phyloP scores from a whole-genome alignment of 2,329 filamentous ascomycete genomes.

The Beauveria australis region DNA sequence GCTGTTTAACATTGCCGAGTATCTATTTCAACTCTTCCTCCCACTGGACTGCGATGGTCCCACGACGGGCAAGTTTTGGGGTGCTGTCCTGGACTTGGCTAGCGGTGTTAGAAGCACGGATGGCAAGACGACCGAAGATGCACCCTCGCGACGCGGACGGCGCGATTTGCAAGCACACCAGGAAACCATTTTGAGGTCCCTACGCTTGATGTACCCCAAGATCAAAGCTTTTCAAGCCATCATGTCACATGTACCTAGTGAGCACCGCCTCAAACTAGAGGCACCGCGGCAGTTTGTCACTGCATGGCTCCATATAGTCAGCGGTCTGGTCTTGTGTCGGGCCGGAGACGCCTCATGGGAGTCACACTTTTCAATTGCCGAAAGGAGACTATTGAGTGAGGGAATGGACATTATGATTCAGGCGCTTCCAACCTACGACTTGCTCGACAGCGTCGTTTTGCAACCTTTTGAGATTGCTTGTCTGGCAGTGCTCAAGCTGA shows the following conservation, averaged over 20 bases:
- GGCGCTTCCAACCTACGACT: constrained; percentile 21
- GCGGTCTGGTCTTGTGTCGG: constrained; percentile 25
- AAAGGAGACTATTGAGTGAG: constrained; percentile 22
- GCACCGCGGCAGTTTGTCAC: constrained; percentile 29
- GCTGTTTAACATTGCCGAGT: constrained; percentile 32
- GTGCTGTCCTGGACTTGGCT: constrained; percentile 26
- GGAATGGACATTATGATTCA: constrained; percentile 31
- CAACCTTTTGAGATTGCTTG: constrained; percentile 35
- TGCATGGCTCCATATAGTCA: constrained; percentile 35
- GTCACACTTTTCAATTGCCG: constrained; percentile 21
- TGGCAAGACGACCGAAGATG: constrained; percentile 8
- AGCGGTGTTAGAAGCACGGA: constrained; percentile 16
- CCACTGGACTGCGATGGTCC: constrained; percentile 27
- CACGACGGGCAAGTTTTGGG: constrained; percentile 36
- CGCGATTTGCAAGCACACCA: not conserved
- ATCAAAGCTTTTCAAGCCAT: constrained; percentile 23
- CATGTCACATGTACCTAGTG: constrained; percentile 19
- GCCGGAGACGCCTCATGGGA: constrained; percentile 18
- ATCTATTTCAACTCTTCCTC: constrained; percentile 34
- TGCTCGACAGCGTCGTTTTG: constrained; percentile 30
- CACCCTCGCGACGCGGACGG: not conserved
- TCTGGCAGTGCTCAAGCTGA: constrained; percentile 29
- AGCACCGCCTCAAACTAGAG: constrained; percentile 22
- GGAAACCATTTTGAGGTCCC: not conserved
- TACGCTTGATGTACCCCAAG: constrained; percentile 12